A percentile compares a stretch with the other conserved stretches of the same genome.
Evolutionary conservation across 495 filamentous ascomycete species (phyloP).

Genomic region (Penicillium ochrochloron): DNA sequence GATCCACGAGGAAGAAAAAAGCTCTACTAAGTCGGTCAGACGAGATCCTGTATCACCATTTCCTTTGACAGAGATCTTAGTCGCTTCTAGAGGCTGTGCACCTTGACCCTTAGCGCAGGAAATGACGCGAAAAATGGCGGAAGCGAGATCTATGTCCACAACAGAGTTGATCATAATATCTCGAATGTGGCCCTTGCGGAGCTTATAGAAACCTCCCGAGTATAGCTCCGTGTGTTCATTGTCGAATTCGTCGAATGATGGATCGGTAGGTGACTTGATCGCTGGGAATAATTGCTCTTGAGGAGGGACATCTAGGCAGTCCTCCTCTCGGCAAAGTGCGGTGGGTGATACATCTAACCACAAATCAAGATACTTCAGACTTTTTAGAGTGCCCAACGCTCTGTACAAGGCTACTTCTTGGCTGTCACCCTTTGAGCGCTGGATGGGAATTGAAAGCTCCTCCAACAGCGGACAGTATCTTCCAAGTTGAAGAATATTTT

Average conservation of each 20-base stretch:
- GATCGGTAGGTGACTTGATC: neutral
- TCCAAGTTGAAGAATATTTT: no score
- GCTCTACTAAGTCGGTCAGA: neutral
- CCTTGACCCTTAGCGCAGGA: neutral
- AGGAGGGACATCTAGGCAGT: neutral
- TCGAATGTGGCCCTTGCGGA: constrained; percentile 3
- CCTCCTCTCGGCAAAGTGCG: neutral
- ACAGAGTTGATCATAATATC: neutral
- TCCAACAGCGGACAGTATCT: neutral
- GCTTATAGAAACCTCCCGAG: neutral
- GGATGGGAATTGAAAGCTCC: neutral
- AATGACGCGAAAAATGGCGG: neutral
- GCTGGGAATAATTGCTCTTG: neutral
- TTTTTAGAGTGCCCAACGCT: neutral
- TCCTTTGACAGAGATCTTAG: neutral
- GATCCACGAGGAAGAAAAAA: neutral
- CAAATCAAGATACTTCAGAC: neutral
- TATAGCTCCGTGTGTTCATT: neutral
- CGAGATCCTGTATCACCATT: neutral
- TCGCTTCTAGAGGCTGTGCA: neutral
- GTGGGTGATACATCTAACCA: neutral
- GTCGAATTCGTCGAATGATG: constrained; percentile 1
- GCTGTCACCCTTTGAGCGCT: neutral
- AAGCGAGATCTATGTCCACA: neutral
- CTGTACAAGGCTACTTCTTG: neutral